A percentile compares a stretch with the other conserved stretches of the same genome.
Evolutionary conservation across 2,329 filamentous ascomycete genomes (phyloP).

Genomic region (Trichoderma sp.): DNA sequence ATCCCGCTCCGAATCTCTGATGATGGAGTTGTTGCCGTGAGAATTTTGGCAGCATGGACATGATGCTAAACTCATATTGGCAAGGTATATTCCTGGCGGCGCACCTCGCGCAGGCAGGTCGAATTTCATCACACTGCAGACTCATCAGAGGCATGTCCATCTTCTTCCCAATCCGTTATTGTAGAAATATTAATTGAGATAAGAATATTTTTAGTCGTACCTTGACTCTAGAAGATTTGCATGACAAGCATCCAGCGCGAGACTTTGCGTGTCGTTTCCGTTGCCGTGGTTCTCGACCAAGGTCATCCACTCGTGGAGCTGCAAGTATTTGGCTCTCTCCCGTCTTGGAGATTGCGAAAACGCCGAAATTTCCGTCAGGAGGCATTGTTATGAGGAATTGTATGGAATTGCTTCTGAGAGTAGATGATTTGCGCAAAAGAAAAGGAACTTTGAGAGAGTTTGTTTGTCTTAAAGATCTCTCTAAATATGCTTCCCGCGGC

Average conservation of each 20-base stretch:
- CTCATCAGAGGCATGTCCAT: not conserved
- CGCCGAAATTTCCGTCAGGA: conserved; percentile 1
- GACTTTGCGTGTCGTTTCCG: conserved; percentile 16
- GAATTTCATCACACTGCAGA: conserved; percentile 8
- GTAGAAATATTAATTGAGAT: not conserved
- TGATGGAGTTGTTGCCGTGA: not conserved
- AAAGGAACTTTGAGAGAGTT: not conserved
- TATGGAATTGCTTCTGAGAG: not conserved
- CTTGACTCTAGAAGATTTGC: conserved; percentile 18
- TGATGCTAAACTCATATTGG: conserved; percentile 13
- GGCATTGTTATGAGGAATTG: not conserved
- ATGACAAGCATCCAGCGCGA: conserved; percentile 11
- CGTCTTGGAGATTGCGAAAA: conserved; percentile 3
- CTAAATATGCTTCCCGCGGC: not conserved
- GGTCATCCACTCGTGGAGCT: not conserved
- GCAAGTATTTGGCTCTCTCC: not conserved
- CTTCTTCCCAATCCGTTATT: not conserved
- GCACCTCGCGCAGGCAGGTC: conserved; percentile 8
- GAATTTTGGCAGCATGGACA: conserved; percentile 4
- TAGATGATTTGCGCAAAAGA: not conserved
- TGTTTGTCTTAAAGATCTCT: not conserved
- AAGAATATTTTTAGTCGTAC: not conserved
- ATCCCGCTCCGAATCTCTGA: not conserved
- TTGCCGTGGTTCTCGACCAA: conserved; percentile 8
- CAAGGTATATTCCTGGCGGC: not conserved